Percentiles rank a stretch among this genome's conserved stretches.
Evolutionary conservation across 1,284 basidiomycete genomes (phyloP).

Genomic region (Anthracocystis setariae): DNA sequence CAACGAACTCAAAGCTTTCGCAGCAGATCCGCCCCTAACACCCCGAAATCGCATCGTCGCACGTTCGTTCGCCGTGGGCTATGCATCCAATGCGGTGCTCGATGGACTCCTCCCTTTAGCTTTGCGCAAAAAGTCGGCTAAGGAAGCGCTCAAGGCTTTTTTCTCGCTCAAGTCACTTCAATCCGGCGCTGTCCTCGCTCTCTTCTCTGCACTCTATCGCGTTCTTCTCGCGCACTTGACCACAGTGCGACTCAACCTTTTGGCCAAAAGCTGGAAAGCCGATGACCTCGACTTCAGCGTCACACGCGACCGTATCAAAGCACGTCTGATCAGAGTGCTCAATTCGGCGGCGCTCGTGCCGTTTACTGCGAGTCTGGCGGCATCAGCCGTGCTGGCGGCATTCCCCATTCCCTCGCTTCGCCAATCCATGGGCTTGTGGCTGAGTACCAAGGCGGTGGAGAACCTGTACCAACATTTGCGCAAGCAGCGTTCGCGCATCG

Average conservation of each 20-base stretch:
- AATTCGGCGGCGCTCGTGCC: conserved; percentile 41
- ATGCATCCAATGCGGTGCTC: conserved; percentile 35
- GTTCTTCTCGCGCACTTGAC: conserved; percentile 32
- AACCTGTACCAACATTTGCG: conserved; percentile 39
- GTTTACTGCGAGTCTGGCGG: conserved; percentile 28
- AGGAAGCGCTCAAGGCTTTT: conserved; percentile 30
- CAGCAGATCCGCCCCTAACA: conserved; percentile 34
- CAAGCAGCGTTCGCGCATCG: conserved; percentile 13
- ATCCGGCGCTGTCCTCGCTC: conserved; percentile 35
- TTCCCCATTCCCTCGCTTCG: conserved; percentile 40
- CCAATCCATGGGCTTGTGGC: conserved; percentile 38
- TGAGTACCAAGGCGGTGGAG: conserved; percentile 46
- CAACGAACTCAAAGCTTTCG: conserved; percentile 12
- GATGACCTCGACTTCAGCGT: conserved; percentile 17
- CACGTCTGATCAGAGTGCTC: conserved; percentile 30
- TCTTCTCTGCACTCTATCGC: conserved; percentile 55
- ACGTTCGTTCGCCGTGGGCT: conserved; percentile 44
- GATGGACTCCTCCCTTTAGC: conserved; percentile 47
- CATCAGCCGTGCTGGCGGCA: conserved; percentile 27
- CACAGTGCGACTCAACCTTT: conserved; percentile 21
- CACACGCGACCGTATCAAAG: conserved; percentile 36
- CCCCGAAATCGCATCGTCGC: conserved; percentile 29
- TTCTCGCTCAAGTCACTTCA: conserved; percentile 36
- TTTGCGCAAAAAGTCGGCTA: conserved; percentile 39
- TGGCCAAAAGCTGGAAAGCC: conserved; percentile 16